phyloP scores from a whole-genome alignment of 192 early-diverging fungal species.

The Coemansia pectinata region DNA sequence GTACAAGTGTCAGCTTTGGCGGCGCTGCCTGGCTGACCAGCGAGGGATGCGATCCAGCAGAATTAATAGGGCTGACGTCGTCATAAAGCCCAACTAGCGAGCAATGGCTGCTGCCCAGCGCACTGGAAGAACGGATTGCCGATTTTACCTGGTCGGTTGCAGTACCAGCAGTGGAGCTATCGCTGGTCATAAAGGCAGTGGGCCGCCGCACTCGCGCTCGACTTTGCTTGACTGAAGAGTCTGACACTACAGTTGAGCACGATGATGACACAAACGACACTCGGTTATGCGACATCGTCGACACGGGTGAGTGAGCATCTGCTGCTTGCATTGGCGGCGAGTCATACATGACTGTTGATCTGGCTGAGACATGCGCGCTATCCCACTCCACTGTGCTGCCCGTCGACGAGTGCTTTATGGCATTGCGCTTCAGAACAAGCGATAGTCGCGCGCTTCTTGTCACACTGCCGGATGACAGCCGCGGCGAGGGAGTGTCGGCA shows the following conservation, averaged over 20 bases:
- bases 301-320: constrained; percentile 27
- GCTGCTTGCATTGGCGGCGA: constrained; percentile 12
- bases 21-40: constrained; percentile 43
- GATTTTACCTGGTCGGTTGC: not conserved
- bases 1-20: constrained; percentile 41
- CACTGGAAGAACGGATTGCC: not conserved
- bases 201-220: constrained; percentile 17
- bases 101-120: constrained; percentile 19
- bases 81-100: constrained; percentile 38
- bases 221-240: constrained; percentile 13
- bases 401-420: constrained; percentile 26
- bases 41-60: constrained; percentile 11
- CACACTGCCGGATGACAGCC: constrained; percentile 1
- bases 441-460: constrained; percentile 3
- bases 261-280: constrained; percentile 47
- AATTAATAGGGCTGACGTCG: not conserved
- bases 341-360: constrained; percentile 47
- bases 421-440: constrained; percentile 1
- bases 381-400: constrained; percentile 42
- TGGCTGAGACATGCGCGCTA: constrained; percentile 15
- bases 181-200: constrained; percentile 15
- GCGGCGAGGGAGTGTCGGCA: constrained; percentile 14
- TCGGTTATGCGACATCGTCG: constrained; percentile 40
- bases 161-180: not conserved
- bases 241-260: constrained; percentile 47